These are phyloP conservation scores for Phytophthora fragariae DNA, from an alignment of 352 stramenopile species.

Conservation along the genomic window DNA sequence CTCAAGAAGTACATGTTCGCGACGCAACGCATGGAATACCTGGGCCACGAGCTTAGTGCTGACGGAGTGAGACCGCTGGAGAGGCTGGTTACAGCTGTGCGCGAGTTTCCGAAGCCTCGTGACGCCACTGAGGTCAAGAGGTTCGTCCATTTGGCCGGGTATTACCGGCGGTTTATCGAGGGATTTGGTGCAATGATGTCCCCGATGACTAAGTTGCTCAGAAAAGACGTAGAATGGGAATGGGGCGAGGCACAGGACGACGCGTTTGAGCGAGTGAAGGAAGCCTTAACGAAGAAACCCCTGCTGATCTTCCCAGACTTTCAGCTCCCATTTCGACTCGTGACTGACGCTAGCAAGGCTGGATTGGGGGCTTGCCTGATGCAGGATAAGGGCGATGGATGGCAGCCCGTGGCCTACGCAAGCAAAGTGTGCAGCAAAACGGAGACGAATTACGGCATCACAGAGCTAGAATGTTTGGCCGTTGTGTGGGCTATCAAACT, in stretches of 20 bases:
- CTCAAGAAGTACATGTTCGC: too few relatives aligned
- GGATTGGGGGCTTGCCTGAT: constrained; percentile 14
- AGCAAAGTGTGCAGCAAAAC: constrained; percentile 20
- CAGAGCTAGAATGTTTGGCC: too few relatives aligned
- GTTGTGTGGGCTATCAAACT: too few relatives aligned
- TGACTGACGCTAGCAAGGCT: constrained; percentile 18
- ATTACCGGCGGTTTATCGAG: constrained; percentile 36
- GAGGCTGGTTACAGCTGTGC: too few relatives aligned
- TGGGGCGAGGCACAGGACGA: constrained; percentile 30
- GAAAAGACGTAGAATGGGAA: constrained; percentile 20
- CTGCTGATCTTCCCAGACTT: constrained; percentile 39
- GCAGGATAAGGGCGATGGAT: constrained; percentile 16
- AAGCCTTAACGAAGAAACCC: not conserved
- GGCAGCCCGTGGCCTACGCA: constrained; percentile 21
- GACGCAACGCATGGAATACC: too few relatives aligned
- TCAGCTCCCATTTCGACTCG: constrained; percentile 29
- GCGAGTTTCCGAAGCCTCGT: constrained; percentile 10
- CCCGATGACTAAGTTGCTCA: constrained; percentile 36
- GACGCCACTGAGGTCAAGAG: constrained; percentile 15
- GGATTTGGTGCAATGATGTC: constrained; percentile 20
- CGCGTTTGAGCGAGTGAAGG: constrained; percentile 32
- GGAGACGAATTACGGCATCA: too few relatives aligned
- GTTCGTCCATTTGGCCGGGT: constrained; percentile 37
- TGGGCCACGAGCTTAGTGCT: too few relatives aligned
- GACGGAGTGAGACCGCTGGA: too few relatives aligned